phyloP scores from a whole-genome alignment of 2,329 filamentous ascomycete species.

The Cercospora nicotianae region DNA sequence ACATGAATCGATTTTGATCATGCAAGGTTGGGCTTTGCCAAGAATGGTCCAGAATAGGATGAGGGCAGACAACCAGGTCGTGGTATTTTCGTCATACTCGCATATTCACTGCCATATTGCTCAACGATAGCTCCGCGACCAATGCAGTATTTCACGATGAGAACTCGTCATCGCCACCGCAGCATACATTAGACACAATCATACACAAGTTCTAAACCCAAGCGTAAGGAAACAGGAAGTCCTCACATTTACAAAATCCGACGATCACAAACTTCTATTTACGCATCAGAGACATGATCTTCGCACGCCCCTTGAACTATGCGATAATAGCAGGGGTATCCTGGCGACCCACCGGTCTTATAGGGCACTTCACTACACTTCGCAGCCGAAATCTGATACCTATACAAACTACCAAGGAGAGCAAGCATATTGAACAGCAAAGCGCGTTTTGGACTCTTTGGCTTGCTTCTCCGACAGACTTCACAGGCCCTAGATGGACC shows the following conservation, averaged over 20 bases:
- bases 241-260: too few species aligned
- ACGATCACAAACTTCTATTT: too few species aligned
- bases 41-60: neutral
- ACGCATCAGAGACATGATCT: neutral
- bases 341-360: neutral
- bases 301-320: neutral
- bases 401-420: neutral
- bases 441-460: neutral
- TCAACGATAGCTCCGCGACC: too few species aligned
- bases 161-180: too few species aligned
- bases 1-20: too few species aligned
- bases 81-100: neutral
- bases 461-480: neutral
- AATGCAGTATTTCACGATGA: too few species aligned
- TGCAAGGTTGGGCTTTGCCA: neutral
- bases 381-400: neutral
- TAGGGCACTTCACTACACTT: neutral
- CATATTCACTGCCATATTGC: too few species aligned
- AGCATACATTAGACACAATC: too few species aligned
- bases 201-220: too few species aligned
- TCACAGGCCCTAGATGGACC: too few species aligned
- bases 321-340: neutral
- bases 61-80: neutral
- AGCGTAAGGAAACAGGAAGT: too few species aligned
- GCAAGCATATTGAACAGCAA: neutral